Percentiles rank a stretch among this genome's conserved stretches.
Evolutionary conservation across 2,329 filamentous ascomycete species (phyloP).

Genomic region (Aspergillus eucalypticola): DNA sequence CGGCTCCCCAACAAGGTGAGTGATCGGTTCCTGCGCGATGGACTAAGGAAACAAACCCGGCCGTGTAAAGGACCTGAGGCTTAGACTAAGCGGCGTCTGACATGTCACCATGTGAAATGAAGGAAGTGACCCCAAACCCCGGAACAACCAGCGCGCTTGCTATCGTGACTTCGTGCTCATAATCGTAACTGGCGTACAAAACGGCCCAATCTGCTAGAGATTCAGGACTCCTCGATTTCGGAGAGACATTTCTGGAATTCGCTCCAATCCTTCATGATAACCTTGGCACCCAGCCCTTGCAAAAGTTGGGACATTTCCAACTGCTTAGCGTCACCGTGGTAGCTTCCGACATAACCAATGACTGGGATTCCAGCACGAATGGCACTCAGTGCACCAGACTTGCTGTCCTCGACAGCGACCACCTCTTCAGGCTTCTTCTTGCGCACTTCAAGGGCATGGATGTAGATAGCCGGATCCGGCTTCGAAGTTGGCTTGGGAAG

Average conservation of each 20-base stretch:
- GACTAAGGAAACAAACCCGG: not conserved
- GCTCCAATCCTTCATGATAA: slow-evolving; percentile 58
- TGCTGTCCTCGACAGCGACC: slow-evolving; percentile 85
- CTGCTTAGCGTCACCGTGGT: slow-evolving; percentile 60
- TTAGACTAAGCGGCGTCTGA: not conserved
- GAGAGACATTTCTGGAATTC: slow-evolving; percentile 47
- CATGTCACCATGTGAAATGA: not conserved
- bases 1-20: not conserved
- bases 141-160: slow-evolving; percentile 26
- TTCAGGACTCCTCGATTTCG: slow-evolving; percentile 41
- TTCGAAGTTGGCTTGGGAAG: slow-evolving; percentile 80
- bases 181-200: slow-evolving; percentile 11
- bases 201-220: slow-evolving; percentile 2
- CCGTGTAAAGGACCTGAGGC: not conserved
- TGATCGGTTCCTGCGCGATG: not conserved
- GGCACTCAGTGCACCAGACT: slow-evolving; percentile 76
- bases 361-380: slow-evolving; percentile 76
- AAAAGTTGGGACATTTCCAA: slow-evolving; percentile 66
- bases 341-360: slow-evolving; percentile 83
- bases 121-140: slow-evolving; percentile 8
- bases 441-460: slow-evolving; percentile 72
- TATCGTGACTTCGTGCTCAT: slow-evolving; percentile 35
- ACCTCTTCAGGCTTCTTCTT: slow-evolving; percentile 70
- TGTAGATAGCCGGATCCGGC: slow-evolving; percentile 86
- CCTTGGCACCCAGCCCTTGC: slow-evolving; percentile 60